A percentile compares a stretch with the other conserved stretches of the same genome.
These are phyloP conservation scores for Tricholoma sp. DNA, from an alignment of 768 basidiomycete genomes.

Conservation along the genomic window DNA sequence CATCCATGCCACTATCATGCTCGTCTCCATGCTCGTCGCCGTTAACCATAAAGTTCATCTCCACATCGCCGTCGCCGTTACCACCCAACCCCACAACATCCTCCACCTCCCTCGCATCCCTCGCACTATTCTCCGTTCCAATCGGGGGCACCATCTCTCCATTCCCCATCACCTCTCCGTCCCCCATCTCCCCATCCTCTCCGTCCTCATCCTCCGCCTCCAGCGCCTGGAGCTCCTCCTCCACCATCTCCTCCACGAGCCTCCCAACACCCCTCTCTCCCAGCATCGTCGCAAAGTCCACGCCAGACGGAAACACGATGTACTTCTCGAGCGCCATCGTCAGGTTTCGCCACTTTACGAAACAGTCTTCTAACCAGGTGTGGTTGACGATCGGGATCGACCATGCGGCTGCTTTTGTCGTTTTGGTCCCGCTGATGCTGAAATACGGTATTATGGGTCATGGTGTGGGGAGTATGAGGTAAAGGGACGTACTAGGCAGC, in stretches of 20 bases:
- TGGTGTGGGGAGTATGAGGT: not conserved
- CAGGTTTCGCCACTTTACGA: conserved; percentile 70
- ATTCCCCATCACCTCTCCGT: not conserved
- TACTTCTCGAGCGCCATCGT: conserved; percentile 65
- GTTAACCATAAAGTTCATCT: not conserved
- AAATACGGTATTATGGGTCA: not conserved
- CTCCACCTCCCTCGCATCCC: conserved; percentile 24
- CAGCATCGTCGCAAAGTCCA: conserved; percentile 53
- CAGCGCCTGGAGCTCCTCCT: conserved; percentile 19
- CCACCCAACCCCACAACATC: conserved; percentile 12
- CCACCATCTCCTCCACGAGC: conserved; percentile 19
- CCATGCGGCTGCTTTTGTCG: conserved; percentile 72
- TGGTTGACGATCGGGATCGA: conserved; percentile 86
- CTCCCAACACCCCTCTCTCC: conserved; percentile 37
- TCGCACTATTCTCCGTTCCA: conserved; percentile 26
- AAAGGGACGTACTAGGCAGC: conserved; percentile 66
- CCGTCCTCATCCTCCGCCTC: conserved; percentile 18
- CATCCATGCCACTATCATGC: not conserved
- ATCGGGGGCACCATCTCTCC: conserved; percentile 12
- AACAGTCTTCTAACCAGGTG: conserved; percentile 88
- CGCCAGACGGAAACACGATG: conserved; percentile 58
- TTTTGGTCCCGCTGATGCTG: conserved; percentile 53
- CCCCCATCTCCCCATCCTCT: conserved; percentile 13
- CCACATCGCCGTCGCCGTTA: conserved; percentile 6
- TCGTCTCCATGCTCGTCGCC: conserved; percentile 4